phyloP scores from a whole-genome alignment of 1,284 basidiomycete species.

The Rhodotorula sp. region DNA sequence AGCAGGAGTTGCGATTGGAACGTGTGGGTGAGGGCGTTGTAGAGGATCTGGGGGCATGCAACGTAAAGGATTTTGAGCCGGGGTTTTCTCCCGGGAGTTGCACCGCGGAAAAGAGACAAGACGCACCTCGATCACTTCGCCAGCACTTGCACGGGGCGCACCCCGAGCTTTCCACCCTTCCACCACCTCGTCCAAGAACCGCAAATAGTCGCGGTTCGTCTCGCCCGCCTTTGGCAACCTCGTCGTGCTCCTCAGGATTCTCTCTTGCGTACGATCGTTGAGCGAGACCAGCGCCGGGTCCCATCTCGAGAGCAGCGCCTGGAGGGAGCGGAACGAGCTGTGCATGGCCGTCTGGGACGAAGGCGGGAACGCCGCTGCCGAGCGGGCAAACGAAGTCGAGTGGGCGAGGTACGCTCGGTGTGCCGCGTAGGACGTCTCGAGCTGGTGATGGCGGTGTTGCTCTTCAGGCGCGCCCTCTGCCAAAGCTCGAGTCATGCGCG shows the following conservation, averaged over 20 bases:
- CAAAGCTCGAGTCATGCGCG: not conserved
- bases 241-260: constrained; percentile 54
- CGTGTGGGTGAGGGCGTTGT: constrained; percentile 87
- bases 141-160: constrained; percentile 58
- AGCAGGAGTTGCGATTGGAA: constrained; percentile 84
- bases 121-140: constrained; percentile 23
- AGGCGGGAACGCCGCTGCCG: constrained; percentile 5
- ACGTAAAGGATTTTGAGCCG: constrained; percentile 29
- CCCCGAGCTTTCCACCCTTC: constrained; percentile 75
- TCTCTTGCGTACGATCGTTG: constrained; percentile 29
- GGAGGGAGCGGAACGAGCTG: constrained; percentile 20
- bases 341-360: constrained; percentile 15
- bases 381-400: constrained; percentile 1
- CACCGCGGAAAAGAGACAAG: not conserved
- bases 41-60: constrained; percentile 63
- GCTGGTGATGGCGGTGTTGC: not conserved
- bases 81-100: not conserved
- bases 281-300: not conserved
- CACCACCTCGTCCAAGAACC: constrained; percentile 78
- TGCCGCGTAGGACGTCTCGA: not conserved
- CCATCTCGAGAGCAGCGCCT: not conserved
- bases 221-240: constrained; percentile 81
- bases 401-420: constrained; percentile 1
- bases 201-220: constrained; percentile 73
- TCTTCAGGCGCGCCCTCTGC: no score